Conservation (phyloP, 768 basidiomycete species). For the Suillus spraguei region DNA sequence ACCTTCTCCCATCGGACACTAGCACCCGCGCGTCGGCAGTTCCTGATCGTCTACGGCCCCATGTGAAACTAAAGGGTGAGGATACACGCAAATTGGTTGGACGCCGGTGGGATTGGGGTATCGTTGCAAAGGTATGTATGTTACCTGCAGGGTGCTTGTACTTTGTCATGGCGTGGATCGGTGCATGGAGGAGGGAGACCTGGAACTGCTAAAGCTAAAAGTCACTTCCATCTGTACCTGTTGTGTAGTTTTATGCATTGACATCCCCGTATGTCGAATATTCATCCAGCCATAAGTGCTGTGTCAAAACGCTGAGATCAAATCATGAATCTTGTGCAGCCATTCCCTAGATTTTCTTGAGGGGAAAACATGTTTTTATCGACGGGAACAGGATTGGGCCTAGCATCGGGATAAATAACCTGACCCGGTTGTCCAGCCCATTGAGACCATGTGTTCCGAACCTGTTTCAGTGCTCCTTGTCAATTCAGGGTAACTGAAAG, state of each 20-base stretch:
- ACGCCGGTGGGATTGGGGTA: slow-evolving; percentile 80
- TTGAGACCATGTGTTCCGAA: background rate
- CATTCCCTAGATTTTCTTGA: background rate
- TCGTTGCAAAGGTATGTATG: slow-evolving; percentile 68
- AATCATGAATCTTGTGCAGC: background rate
- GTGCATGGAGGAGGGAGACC: slow-evolving; percentile 43
- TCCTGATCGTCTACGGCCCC: slow-evolving; percentile 26
- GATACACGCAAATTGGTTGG: slow-evolving; percentile 39
- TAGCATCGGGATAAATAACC: background rate
- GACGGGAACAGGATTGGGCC: background rate
- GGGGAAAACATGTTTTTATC: background rate
- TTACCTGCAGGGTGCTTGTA: slow-evolving; percentile 77
- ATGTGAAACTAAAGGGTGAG: slow-evolving; percentile 23
- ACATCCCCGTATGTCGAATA: background rate
- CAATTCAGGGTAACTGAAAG: background rate
- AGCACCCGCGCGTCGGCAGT: slow-evolving; percentile 12
- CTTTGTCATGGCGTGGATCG: slow-evolving; percentile 78
- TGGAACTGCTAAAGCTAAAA: slow-evolving; percentile 22
- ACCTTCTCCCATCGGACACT: slow-evolving; percentile 47
- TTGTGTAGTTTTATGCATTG: background rate
- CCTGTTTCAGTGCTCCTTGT: background rate
- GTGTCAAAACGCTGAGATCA: background rate
- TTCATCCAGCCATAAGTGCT: slow-evolving; percentile 4
- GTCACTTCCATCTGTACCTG: background rate
- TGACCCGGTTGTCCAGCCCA: background rate